A percentile compares a stretch with the other conserved stretches of the same genome.
phyloP scores from a whole-genome alignment of 441 rosid genomes.

The Erysimum pusillum region DNA sequence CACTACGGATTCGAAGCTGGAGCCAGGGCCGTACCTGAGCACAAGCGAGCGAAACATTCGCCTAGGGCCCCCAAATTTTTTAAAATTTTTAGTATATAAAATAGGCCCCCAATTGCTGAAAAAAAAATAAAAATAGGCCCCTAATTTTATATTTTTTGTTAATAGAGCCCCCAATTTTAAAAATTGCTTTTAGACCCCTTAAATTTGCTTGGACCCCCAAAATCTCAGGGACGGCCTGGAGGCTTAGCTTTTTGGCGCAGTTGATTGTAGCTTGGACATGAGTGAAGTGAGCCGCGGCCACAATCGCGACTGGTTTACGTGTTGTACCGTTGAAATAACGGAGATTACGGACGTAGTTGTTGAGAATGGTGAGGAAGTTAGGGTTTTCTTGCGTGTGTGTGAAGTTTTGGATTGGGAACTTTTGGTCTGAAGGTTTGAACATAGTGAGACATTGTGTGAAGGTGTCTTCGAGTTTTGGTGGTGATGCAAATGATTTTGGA shows the following conservation, averaged over 20 bases:
- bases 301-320: not conserved
- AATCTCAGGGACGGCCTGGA: no score
- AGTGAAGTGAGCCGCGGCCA: not conserved
- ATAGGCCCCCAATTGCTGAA: no score
- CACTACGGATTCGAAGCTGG: slow-evolving; percentile 59
- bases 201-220: no score
- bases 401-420: not conserved
- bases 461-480: not conserved
- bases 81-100: no score
- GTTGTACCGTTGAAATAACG: not conserved
- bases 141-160: no score
- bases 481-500: not conserved
- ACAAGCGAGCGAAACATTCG: no score
- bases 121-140: no score
- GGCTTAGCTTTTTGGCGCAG: not conserved
- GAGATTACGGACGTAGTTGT: not conserved
- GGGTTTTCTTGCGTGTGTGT: not conserved
- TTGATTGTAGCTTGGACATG: not conserved
- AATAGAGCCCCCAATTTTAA: no score
- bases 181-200: no score
- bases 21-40: no score
- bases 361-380: not conserved
- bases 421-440: not conserved
- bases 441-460: not conserved
- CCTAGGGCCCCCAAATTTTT: no score